Conservation (phyloP, 164 flowering plant species). For the Vitis amurensis region DNA sequence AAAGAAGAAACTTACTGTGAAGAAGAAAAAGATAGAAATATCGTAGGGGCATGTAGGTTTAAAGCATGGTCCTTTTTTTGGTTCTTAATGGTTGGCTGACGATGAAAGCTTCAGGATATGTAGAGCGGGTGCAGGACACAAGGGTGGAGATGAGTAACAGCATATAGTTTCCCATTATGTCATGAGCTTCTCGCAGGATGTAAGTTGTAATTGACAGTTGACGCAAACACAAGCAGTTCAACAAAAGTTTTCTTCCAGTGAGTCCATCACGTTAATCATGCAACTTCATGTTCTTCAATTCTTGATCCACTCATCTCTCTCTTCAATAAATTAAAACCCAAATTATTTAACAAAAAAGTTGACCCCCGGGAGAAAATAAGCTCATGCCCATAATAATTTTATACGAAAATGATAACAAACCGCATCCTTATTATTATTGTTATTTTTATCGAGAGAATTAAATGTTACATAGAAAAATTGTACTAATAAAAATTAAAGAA, state of each 20-base stretch:
- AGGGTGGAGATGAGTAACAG: constrained; percentile 2
- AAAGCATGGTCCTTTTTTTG: too few species aligned
- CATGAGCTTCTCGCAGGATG: constrained; percentile 30
- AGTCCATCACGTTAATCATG: constrained; percentile 28
- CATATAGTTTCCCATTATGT: constrained; percentile 3
- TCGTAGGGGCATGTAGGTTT: too few species aligned
- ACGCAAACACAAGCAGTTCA: constrained; percentile 10
- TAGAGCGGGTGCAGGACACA: neutral
- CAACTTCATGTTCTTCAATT: constrained; percentile 10
- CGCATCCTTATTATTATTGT: too few species aligned
- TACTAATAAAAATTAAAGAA: neutral
- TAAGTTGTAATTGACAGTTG: constrained; percentile 18
- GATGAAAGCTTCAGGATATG: neutral
- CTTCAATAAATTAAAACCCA: neutral
- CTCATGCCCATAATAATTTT: neutral
- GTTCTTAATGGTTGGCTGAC: neutral
- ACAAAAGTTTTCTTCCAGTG: constrained; percentile 1
- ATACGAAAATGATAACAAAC: neutral
- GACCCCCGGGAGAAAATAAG: neutral
- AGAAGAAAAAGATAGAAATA: too few species aligned
- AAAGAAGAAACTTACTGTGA: too few species aligned
- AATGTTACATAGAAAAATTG: neutral
- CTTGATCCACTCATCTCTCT: neutral
- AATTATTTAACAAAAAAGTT: too few species aligned
- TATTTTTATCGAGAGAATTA: too few species aligned